A percentile compares a stretch with the other conserved stretches of the same genome.
Evolutionary conservation across 2,329 filamentous ascomycete genomes (phyloP).

Genomic region (Ophiocordyceps camponoti-saundersi): DNA sequence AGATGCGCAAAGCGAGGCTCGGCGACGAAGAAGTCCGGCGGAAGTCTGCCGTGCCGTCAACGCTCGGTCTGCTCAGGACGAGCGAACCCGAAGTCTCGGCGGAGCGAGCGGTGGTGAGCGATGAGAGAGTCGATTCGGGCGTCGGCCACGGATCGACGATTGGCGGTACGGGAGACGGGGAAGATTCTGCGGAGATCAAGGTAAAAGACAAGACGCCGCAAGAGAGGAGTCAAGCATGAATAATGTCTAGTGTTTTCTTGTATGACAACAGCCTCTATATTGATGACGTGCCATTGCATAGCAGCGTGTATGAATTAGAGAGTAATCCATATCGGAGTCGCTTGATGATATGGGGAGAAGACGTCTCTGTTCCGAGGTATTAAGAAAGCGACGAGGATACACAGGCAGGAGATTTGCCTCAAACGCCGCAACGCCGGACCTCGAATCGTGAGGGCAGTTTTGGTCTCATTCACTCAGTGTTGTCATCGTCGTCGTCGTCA

Average conservation of each 20-base stretch:
- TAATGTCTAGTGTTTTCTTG: not conserved
- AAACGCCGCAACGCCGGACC: no score
- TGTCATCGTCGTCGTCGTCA: no score
- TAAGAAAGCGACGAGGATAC: no score
- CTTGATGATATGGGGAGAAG: no score
- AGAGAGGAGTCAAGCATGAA: not conserved
- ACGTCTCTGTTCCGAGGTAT: no score
- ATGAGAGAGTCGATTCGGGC: not conserved
- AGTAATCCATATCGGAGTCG: not conserved
- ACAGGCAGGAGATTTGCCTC: no score
- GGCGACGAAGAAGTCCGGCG: constrained; percentile 11
- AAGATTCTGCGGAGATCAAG: not conserved
- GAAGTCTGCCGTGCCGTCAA: constrained; percentile 11
- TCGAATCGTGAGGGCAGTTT: no score
- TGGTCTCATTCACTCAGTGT: no score
- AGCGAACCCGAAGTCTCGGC: constrained; percentile 7
- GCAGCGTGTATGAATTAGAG: not conserved
- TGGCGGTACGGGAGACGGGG: not conserved
- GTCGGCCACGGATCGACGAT: not conserved
- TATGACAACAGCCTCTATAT: not conserved
- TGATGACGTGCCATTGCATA: not conserved
- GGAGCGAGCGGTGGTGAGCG: not conserved
- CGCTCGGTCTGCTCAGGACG: constrained; percentile 6
- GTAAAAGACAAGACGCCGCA: not conserved
- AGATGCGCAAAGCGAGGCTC: constrained; percentile 10